phyloP scores from a whole-genome alignment of 179 eudicot species.

The Vitellaria paradoxa region DNA sequence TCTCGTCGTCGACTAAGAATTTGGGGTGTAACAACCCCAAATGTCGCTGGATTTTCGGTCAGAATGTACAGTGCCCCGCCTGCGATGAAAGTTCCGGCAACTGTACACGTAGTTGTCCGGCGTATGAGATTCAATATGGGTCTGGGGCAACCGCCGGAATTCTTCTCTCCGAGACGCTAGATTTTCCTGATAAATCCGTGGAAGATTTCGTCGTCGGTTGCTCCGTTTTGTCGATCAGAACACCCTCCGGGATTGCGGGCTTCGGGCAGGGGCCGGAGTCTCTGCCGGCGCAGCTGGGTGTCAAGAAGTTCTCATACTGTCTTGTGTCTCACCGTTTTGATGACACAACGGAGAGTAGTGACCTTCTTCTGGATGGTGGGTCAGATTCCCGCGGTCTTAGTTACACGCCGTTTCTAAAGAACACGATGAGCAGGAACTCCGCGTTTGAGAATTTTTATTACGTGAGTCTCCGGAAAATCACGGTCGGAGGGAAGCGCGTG shows the following conservation, averaged over 20 bases:
- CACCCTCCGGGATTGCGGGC: constrained; percentile 67
- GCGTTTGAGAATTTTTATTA: constrained; percentile 59
- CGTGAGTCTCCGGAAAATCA: constrained; percentile 39
- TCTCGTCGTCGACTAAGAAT: constrained; percentile 43
- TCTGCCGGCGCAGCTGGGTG: constrained; percentile 52
- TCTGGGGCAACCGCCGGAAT: constrained; percentile 53
- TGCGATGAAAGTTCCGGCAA: constrained; percentile 20
- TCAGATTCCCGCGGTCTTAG: constrained; percentile 16
- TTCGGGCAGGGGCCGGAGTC: constrained; percentile 67
- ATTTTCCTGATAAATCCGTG: constrained; percentile 24
- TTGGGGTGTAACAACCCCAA: constrained; percentile 48
- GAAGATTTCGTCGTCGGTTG: constrained; percentile 51
- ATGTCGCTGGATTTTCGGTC: constrained; percentile 45
- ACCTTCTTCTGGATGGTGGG: constrained; percentile 30
- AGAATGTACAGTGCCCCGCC: constrained; percentile 31
- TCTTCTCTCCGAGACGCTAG: constrained; percentile 43
- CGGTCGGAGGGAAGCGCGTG: constrained; percentile 54
- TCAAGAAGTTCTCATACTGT: constrained; percentile 60
- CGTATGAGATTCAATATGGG: constrained; percentile 47
- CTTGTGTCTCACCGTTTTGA: constrained; percentile 58
- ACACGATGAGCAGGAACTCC: constrained; percentile 13
- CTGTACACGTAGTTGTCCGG: constrained; percentile 43
- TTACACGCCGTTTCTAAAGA: constrained; percentile 53
- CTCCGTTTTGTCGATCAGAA: constrained; percentile 42
- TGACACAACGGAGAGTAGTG: constrained; percentile 40